These are phyloP conservation scores for Cercis canadensis DNA, from an alignment of 306 rosid species.

Conservation along the genomic window DNA sequence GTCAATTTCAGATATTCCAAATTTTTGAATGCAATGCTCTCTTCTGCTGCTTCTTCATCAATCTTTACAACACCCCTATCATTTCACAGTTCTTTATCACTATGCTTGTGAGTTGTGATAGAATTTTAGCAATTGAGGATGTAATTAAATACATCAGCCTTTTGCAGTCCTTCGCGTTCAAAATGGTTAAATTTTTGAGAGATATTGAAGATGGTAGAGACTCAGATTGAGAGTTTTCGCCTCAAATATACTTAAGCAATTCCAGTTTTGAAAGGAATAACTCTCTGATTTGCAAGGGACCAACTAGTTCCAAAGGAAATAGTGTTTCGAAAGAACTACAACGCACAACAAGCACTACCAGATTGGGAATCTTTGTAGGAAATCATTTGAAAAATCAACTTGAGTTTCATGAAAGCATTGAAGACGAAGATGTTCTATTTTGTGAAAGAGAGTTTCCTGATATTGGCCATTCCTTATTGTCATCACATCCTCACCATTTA, in stretches of 20 bases:
- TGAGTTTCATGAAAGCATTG: background rate
- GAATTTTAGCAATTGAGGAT: background rate
- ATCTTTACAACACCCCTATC: background rate
- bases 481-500: too few species aligned
- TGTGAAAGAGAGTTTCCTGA: too few species aligned
- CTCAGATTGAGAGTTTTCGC: background rate
- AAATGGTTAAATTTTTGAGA: background rate
- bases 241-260: background rate
- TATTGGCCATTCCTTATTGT: too few species aligned
- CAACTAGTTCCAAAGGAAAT: background rate
- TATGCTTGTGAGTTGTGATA: background rate
- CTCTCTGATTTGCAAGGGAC: background rate
- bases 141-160: background rate
- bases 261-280: background rate
- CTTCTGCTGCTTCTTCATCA: slow-evolving; percentile 2
- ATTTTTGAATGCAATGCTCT: background rate
- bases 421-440: too few species aligned
- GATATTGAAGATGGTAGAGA: background rate
- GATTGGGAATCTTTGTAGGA: background rate
- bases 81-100: background rate
- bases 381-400: background rate
- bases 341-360: background rate
- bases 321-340: background rate
- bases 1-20: background rate
- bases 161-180: background rate